Percentiles rank a stretch among this genome's conserved stretches.
phyloP scores from a whole-genome alignment of 2,329 filamentous ascomycete species.

The Pseudogymnoascus sp. region DNA sequence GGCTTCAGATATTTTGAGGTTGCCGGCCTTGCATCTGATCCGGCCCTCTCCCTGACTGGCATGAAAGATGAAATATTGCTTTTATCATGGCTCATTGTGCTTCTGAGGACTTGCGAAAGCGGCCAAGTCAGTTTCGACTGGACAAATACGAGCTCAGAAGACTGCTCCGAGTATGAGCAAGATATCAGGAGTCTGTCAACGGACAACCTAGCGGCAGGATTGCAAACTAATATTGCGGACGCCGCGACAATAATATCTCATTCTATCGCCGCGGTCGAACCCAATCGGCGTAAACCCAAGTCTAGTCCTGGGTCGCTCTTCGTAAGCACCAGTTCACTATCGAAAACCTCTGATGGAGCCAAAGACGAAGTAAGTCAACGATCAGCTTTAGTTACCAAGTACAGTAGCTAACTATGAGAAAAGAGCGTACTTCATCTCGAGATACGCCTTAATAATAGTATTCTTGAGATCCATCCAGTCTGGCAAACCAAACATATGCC shows the following conservation, averaged over 20 bases:
- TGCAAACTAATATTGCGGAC: constrained; percentile 28
- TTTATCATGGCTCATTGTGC: constrained; percentile 38
- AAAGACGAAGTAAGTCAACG: constrained; percentile 23
- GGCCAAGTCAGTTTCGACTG: constrained; percentile 34
- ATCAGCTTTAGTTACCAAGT: background rate
- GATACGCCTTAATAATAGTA: constrained; percentile 23
- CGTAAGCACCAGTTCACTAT: constrained; percentile 16
- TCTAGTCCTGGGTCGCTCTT: constrained; percentile 13
- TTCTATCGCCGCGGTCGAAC: constrained; percentile 18
- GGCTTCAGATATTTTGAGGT: constrained; percentile 26
- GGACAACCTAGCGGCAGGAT: constrained; percentile 29
- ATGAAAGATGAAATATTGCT: constrained; percentile 37
- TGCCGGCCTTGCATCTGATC: constrained; percentile 23
- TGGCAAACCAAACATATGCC: constrained; percentile 37
- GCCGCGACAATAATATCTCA: constrained; percentile 25
- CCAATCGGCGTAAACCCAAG: background rate
- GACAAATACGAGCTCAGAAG: constrained; percentile 26
- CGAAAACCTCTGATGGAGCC: constrained; percentile 11
- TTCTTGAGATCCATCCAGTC: constrained; percentile 33
- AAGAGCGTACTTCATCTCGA: constrained; percentile 31
- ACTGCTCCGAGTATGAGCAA: constrained; percentile 17
- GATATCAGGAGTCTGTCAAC: constrained; percentile 23
- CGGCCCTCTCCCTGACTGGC: constrained; percentile 26
- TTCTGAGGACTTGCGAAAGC: constrained; percentile 37
- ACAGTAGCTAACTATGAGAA: constrained; percentile 14